Evolutionary conservation across 2,329 filamentous ascomycete genomes (phyloP), one percentile per base, ranked within the genome.

Genomic region (Endothia cerciana): DNA sequence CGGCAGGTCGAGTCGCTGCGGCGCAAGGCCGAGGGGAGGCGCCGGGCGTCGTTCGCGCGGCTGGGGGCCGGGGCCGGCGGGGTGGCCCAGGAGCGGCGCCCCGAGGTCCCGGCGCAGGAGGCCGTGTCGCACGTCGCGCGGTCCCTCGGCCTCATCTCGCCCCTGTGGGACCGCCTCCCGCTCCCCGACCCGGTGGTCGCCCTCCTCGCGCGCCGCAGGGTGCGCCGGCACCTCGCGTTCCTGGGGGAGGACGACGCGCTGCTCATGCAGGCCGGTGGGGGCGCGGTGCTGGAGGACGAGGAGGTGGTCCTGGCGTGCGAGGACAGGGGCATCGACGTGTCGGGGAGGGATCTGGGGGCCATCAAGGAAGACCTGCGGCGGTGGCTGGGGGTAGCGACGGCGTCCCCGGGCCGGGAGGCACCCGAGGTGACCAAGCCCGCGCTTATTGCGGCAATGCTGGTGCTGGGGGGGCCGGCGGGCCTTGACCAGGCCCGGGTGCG

Each of bases 301-400:
- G 92, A 96, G 80, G 78, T 93, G 25, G 78, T 80, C 67, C 83
- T 92, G 66, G 92, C 92, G 17, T 91, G 90, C 72, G 83, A 87
- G 65, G 91, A 93, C 69, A 83, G 91, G 17, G 91, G 89, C 0
- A 81, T 91, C 43, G 79, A 86, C 71, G 82, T 86, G 11, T 70
- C 86, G 33, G 83, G 78, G 5, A 2, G 83, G 83, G 65, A 86
- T 85, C 87, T 91, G 71, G 76, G 77, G 1, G 85, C 87, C 67
- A 72, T 93, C 69, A 76, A 83, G 67, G 73, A 72, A 53, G 76
- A 74, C 28, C 74, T 77, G 63, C 87, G 85, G 85, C 70, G 87
- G 57, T 83, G 25, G 75, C n/a, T 41, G 33, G 55, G 19, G 11
- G 33, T 41, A 13, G 10, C n/a, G 19, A 6, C n/a, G 30, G 5